Percentiles rank a stretch among this genome's conserved stretches.
Conservation (phyloP, 1,284 basidiomycete species). For the Exsudoporus floridanus region DNA sequence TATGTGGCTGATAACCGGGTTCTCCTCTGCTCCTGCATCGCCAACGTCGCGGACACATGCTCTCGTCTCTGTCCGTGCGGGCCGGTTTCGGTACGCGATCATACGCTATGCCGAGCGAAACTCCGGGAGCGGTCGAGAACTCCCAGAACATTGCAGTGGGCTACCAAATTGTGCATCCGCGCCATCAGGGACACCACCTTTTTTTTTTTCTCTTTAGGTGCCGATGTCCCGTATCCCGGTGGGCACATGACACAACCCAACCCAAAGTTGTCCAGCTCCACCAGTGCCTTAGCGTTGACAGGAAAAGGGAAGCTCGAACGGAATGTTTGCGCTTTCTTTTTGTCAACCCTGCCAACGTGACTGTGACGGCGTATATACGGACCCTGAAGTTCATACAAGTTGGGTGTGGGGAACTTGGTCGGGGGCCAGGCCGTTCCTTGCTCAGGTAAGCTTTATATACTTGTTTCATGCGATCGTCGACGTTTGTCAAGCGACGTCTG, state of each 20-base stretch:
- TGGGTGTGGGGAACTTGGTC: neutral
- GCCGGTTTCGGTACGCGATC: neutral
- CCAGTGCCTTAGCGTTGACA: neutral
- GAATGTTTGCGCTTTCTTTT: neutral
- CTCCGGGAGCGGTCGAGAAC: constrained; percentile 1
- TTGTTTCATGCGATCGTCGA: neutral
- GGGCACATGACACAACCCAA: constrained; percentile 1
- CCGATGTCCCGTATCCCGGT: neutral
- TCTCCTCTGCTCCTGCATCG: too few species aligned
- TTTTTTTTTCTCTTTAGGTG: neutral
- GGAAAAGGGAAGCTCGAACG: neutral
- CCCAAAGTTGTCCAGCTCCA: neutral
- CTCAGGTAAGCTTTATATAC: neutral
- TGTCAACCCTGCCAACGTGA: constrained; percentile 19
- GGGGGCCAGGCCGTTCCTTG: neutral
- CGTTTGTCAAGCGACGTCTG: neutral
- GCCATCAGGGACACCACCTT: neutral
- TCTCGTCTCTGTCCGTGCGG: neutral
- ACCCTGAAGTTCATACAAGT: constrained; percentile 1
- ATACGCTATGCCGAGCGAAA: neutral
- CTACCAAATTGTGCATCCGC: neutral
- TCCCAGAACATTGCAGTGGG: neutral
- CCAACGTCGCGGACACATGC: neutral
- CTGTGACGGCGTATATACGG: constrained; percentile 6
- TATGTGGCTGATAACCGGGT: neutral